phyloP scores from a whole-genome alignment of 176 grass and related monocot genomes.

The Urochloa ruziziensis region DNA sequence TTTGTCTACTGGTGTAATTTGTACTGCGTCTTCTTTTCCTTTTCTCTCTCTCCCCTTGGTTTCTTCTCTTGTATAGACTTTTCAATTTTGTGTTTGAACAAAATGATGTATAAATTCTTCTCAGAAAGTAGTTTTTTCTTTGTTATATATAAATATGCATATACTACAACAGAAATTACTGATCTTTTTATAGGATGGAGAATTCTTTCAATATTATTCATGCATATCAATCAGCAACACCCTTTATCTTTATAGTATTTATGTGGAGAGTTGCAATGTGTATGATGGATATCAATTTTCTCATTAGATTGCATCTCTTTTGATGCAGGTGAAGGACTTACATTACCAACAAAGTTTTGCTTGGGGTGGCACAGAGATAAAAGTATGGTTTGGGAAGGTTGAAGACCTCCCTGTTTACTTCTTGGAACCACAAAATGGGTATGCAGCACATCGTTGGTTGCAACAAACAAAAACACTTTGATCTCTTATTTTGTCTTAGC shows the following conservation, averaged over 20 bases:
- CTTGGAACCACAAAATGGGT: conserved; percentile 98
- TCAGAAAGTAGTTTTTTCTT: background rate
- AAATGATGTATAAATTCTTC: background rate
- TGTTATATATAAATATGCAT: background rate
- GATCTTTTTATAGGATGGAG: background rate
- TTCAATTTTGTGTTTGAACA: background rate
- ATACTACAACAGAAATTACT: background rate
- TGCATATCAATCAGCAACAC: conserved; percentile 1
- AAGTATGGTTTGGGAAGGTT: conserved; percentile 93
- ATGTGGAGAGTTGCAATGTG: background rate
- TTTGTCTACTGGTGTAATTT: conserved; percentile 19
- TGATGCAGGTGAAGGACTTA: conserved; percentile 75
- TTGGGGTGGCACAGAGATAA: conserved; percentile 78
- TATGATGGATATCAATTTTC: background rate
- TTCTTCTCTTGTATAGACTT: background rate
- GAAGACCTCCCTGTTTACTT: conserved; percentile 90
- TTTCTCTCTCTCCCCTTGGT: background rate
- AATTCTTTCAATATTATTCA: background rate
- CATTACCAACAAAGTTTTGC: conserved; percentile 61
- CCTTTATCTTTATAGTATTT: conserved; percentile 21
- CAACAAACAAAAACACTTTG: background rate
- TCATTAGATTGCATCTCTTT: conserved; percentile 26
- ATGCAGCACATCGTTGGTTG: conserved; percentile 1
- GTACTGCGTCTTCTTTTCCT: background rate
- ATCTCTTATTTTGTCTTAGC: background rate